Conservation (phyloP, 345 rosid genomes). For the Eucalyptus marginata region DNA sequence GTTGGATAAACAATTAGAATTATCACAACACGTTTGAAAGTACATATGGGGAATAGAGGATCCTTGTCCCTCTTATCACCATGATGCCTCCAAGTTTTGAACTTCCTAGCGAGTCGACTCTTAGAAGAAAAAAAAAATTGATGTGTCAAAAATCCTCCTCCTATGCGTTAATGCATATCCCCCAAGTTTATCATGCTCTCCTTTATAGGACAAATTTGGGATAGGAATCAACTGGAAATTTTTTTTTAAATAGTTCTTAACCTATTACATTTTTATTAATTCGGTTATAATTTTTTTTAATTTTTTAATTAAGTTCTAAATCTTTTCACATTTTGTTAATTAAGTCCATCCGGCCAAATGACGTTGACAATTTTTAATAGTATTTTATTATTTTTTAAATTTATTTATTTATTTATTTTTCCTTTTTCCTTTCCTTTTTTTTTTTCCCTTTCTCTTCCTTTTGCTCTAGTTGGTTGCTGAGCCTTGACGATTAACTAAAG, state of each 20-base stretch:
- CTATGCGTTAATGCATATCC: not conserved
- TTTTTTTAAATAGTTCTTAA: no score
- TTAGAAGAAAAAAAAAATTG: not conserved
- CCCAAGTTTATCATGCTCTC: not conserved
- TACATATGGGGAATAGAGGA: not conserved
- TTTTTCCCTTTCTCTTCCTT: not conserved
- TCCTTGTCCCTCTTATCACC: not conserved
- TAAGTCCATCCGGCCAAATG: not conserved
- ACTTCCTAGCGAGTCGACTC: not conserved
- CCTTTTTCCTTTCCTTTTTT: not conserved
- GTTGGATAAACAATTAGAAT: rapidly evolving
- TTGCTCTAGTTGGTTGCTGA: rapidly evolving
- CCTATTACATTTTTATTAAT: rapidly evolving
- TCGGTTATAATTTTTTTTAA: rapidly evolving
- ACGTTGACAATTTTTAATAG: not conserved
- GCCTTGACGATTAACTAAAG: rapidly evolving
- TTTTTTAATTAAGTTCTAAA: not conserved
- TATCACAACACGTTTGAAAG: not conserved
- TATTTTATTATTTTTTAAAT: not conserved
- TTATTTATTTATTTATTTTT: no score
- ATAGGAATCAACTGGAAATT: not conserved
- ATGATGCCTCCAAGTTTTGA: not conserved
- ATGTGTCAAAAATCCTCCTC: not conserved
- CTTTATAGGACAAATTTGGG: no score
- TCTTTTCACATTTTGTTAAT: rapidly evolving